Evolutionary conservation across 805 yeast genomes (phyloP).

Genomic region (Candida andamanensis): DNA sequence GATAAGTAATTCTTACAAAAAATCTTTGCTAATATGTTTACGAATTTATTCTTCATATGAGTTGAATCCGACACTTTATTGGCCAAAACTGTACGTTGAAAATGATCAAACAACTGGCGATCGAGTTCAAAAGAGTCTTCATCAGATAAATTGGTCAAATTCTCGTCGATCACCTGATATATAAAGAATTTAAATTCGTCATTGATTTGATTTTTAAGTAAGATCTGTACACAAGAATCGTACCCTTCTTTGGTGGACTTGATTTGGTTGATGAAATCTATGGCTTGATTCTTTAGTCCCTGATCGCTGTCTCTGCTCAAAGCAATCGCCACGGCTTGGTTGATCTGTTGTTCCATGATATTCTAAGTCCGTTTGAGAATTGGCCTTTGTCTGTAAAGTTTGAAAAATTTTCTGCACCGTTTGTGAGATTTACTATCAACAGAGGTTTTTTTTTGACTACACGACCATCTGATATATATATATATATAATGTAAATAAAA

Average conservation of each 20-base stretch:
- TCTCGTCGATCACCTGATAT: constrained; percentile 63
- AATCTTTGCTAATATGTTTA: constrained; percentile 28
- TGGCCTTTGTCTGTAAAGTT: not conserved
- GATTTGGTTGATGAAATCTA: constrained; percentile 48
- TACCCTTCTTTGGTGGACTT: constrained; percentile 53
- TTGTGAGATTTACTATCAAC: not conserved
- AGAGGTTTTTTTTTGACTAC: not conserved
- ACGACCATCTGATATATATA: not conserved
- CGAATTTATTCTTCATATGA: constrained; percentile 34
- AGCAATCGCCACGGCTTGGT: constrained; percentile 84
- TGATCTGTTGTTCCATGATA: constrained; percentile 57
- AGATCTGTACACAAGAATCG: constrained; percentile 48
- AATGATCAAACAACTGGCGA: constrained; percentile 44
- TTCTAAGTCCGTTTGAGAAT: too few species aligned
- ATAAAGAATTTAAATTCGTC: constrained; percentile 62
- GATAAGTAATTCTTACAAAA: constrained; percentile 32
- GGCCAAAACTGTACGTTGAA: constrained; percentile 20
- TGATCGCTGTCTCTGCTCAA: constrained; percentile 63
- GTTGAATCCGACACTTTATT: constrained; percentile 22
- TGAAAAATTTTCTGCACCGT: not conserved
- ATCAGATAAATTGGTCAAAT: constrained; percentile 39
- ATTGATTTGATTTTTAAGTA: constrained; percentile 30
- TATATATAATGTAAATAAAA: too few species aligned
- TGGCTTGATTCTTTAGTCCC: constrained; percentile 51
- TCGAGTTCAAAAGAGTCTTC: constrained; percentile 46